Evolutionary conservation across 768 basidiomycete species (phyloP).

Genomic region (Antrodiella citrinella): DNA sequence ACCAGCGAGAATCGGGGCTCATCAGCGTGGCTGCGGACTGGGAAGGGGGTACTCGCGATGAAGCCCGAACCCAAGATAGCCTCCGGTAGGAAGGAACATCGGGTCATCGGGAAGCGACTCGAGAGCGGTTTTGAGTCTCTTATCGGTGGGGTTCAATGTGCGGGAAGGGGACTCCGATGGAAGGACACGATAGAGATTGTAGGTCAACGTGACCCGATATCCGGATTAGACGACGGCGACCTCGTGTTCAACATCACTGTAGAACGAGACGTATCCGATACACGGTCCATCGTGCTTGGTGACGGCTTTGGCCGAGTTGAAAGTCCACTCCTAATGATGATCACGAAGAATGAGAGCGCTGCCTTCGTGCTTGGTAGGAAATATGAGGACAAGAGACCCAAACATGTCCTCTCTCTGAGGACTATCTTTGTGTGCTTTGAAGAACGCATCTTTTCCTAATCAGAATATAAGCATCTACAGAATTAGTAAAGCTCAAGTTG

Average conservation of each 20-base stretch:
- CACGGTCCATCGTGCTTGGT: slow-evolving; percentile 6
- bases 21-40: no score
- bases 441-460: slow-evolving; percentile 35
- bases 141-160: slow-evolving; percentile 3
- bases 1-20: no score
- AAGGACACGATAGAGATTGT: slow-evolving; percentile 26
- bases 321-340: slow-evolving; percentile 22
- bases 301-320: slow-evolving; percentile 28
- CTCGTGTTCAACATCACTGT: slow-evolving; percentile 38
- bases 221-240: slow-evolving; percentile 33
- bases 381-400: no score
- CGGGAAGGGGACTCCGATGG: not conserved
- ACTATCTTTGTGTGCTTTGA: no score
- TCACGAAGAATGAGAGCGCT: slow-evolving; percentile 32
- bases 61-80: slow-evolving; percentile 32
- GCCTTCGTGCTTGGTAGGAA: slow-evolving; percentile 43
- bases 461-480: not conserved
- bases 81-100: slow-evolving; percentile 30
- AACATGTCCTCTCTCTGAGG: no score
- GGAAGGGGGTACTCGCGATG: slow-evolving; percentile 28
- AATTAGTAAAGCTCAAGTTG: not conserved
- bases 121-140: slow-evolving; percentile 13
- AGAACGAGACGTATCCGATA: slow-evolving; percentile 34
- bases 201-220: slow-evolving; percentile 36
- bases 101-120: slow-evolving; percentile 23